Evolutionary conservation across 164 flowering plant species (phyloP).

Genomic region (Tinospora cordifolia): DNA sequence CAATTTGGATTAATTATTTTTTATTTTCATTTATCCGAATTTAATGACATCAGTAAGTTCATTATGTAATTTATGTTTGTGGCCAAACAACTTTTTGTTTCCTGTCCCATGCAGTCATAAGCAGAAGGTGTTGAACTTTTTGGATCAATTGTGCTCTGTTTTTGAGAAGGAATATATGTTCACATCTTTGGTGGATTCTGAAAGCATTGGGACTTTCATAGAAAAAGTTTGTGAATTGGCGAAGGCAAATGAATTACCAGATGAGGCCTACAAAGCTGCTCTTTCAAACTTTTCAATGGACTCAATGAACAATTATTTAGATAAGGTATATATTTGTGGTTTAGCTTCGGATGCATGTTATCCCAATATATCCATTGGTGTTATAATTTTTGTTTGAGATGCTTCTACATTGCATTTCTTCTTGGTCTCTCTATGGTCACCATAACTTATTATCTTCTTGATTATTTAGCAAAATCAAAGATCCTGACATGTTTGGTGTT

Average conservation of each 20-base stretch:
- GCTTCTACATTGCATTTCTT: neutral
- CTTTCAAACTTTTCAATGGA: slow-evolving; percentile 42
- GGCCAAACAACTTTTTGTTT: slow-evolving; percentile 11
- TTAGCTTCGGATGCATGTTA: neutral
- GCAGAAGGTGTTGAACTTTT: slow-evolving; percentile 56
- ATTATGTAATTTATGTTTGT: neutral
- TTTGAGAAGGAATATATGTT: slow-evolving; percentile 51
- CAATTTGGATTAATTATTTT: neutral
- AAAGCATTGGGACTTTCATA: slow-evolving; percentile 35
- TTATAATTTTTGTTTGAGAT: neutral
- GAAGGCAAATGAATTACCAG: slow-evolving; percentile 45
- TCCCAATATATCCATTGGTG: neutral
- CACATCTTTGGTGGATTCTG: slow-evolving; percentile 30
- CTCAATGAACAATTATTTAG: slow-evolving; percentile 31
- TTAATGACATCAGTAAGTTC: neutral
- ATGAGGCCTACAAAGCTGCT: slow-evolving; percentile 38
- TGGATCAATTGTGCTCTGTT: slow-evolving; percentile 61
- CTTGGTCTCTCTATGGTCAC: neutral
- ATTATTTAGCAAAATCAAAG: neutral
- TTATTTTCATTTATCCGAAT: neutral
- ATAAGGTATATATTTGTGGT: slow-evolving; percentile 39
- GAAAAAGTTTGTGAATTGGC: slow-evolving; percentile 70
- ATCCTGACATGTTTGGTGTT: neutral
- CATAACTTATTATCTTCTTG: too few species aligned
- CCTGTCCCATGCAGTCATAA: slow-evolving; percentile 47